Conservation (phyloP, 768 basidiomycete species). For the Hygrophorus pudorinus region DNA sequence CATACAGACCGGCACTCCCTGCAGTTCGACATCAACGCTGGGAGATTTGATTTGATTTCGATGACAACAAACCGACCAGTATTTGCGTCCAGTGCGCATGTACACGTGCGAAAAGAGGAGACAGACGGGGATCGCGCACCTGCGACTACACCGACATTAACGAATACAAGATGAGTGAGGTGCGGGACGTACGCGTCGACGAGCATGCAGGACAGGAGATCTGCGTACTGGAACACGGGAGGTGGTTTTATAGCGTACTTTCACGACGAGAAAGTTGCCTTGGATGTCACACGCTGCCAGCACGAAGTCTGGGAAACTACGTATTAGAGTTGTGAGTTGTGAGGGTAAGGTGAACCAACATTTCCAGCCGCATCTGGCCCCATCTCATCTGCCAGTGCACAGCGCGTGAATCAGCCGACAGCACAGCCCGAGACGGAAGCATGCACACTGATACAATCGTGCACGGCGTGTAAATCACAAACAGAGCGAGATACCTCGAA, state of each 20-base stretch:
- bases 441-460: constrained; percentile 66
- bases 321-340: background rate
- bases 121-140: constrained; percentile 86
- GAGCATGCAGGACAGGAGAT: constrained; percentile 84
- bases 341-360: constrained; percentile 34
- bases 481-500: constrained; percentile 67
- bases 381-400: constrained; percentile 63
- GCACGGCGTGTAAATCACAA: constrained; percentile 61
- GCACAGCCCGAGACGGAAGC: background rate
- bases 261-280: constrained; percentile 80
- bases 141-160: constrained; percentile 19
- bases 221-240: constrained; percentile 68
- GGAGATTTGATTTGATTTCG: no score
- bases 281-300: constrained; percentile 79
- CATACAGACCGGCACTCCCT: constrained; percentile 70
- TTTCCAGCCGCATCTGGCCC: constrained; percentile 80
- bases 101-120: constrained; percentile 77
- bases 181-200: constrained; percentile 60
- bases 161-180: background rate
- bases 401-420: background rate
- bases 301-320: constrained; percentile 46
- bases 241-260: constrained; percentile 29
- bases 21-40: background rate
- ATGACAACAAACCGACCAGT: constrained; percentile 36
- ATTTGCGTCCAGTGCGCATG: constrained; percentile 84